Base-by-base conservation (phyloP, 306 rosid species). In the Ormosia semicastrata region DNA sequence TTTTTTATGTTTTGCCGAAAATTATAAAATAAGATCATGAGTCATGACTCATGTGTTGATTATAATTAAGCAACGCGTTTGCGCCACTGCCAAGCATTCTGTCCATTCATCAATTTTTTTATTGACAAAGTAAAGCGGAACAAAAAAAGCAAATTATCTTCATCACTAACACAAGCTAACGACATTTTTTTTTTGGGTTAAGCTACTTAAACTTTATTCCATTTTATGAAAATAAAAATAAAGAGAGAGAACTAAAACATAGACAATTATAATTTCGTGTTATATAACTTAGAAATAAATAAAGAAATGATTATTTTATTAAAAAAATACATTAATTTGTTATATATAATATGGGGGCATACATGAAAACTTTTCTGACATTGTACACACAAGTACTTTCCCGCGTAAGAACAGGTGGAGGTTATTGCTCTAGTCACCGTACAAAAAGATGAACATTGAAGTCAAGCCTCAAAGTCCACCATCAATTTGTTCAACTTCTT, bases 401-500 rank as follows among this genome's bases (percentile, higher is more conserved):
- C 71, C 68, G 24, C 77, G 34, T 9, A 70, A 57, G 44, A 72
- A 14, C 77, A 47, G 40, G 17, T 13, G 18, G 66, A 75, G 50
- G 79, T 54, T 41, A 72, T 59, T 66, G 73, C 81, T 40, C 47
- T 44, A 43, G 41, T 14, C 58, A 46, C 79, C 72, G 14, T 67
- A 11, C 62, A 74, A 58, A 84, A 73, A 40, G 7, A 60, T 9
- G 7, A 40, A 11, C 41, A 15, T 68, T 50, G 3, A 62, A 82
- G 7, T 77, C 63, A 91, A 76, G 54, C 81, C 74, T 77, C 80
- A 53, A 86, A 90, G 64, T 86, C 87, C 84, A 91, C 92, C 93
- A 91, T 91, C 74, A 93, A 63, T 84, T 95, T 86, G 89, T 88
- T 91, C 89, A 95, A 64, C 86, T 95, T 95, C 87, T 93, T 91